Evolutionary conservation across 2,329 filamentous ascomycete species (phyloP).

Genomic region (Ophiostoma quercus): DNA sequence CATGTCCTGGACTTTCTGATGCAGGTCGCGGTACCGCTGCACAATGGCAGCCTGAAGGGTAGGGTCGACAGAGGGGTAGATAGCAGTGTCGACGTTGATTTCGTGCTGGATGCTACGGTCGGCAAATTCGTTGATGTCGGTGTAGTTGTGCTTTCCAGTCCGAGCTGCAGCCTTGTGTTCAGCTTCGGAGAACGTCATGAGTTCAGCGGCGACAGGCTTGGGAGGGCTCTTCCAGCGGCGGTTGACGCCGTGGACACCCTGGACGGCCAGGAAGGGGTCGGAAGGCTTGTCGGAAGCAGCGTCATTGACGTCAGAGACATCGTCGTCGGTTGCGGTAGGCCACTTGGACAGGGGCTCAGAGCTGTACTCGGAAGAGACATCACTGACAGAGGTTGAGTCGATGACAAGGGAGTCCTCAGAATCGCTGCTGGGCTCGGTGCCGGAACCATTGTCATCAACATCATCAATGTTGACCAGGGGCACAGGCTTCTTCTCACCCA

Average conservation of each 20-base stretch:
- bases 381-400: slow-evolving; percentile 17
- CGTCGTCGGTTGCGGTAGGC: neutral
- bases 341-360: slow-evolving; percentile 10
- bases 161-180: neutral
- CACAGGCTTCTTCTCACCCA: slow-evolving; percentile 11
- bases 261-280: slow-evolving; percentile 17
- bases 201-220: neutral
- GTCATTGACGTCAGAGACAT: neutral
- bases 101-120: slow-evolving; percentile 37
- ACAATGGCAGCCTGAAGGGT: slow-evolving; percentile 52
- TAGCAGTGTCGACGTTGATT: slow-evolving; percentile 35
- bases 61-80: slow-evolving; percentile 51
- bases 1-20: slow-evolving; percentile 49
- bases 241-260: slow-evolving; percentile 20
- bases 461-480: slow-evolving; percentile 16
- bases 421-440: slow-evolving; percentile 20
- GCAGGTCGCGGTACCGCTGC: slow-evolving; percentile 51
- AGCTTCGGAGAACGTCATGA: neutral
- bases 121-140: slow-evolving; percentile 30
- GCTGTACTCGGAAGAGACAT: slow-evolving; percentile 21
- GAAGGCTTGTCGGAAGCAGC: neutral
- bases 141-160: slow-evolving; percentile 6
- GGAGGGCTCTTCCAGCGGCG: slow-evolving; percentile 16
- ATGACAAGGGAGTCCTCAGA: slow-evolving; percentile 17
- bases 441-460: slow-evolving; percentile 11